Evolutionary conservation across 1,139 yeast genomes (phyloP), one percentile per base, ranked within the genome.

Genomic region (Geotrichum aggregatum): DNA sequence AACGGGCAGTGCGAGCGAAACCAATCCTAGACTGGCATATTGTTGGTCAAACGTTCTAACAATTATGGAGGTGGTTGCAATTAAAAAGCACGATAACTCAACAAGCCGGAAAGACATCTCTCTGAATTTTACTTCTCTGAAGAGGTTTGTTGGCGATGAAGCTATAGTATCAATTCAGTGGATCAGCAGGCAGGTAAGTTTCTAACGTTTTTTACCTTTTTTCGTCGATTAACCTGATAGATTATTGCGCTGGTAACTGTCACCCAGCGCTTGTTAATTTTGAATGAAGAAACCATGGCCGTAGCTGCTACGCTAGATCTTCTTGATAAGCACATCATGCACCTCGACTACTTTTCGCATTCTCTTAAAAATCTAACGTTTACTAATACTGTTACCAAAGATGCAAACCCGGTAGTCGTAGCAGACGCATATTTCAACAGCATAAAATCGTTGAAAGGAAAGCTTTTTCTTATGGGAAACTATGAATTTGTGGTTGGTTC

Each of bases 21-120:
- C 58, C 16, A 57, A 56, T 36, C 81, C 91, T 0, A 71, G 75
- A 54, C 66, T 87, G 41, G 91, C 86, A 0, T 85, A 81, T 61
- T 72, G 84, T 36, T 84, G 89, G 86, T 74, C 80, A 22, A 80
- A 81, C 57, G 72, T 73, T 13, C 61, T 86, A 47, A 76, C 80
- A 0, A 66, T 86, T 0, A 59, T 83, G 26, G 87, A 84, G 56
- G 64, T 85, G 1, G 56, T 76, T 11, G 72, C 71, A 45, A 75
- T 76, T 49, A 72, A 73, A 46, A 76, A 75, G 56, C 38, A 41
- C 33, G 50, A 47, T 8, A 14, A n/a, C 1, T 45, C 49, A 3
- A 42, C 47, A 2, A 47, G 72, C 68, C 52, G 69, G 65, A 47
- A 61, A 54, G 57, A 60, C 22, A 65, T 53, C 33, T 63, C 46